Evolutionary conservation across 768 basidiomycete species (phyloP).

Genomic region (Tricholoma bakamatsutake): DNA sequence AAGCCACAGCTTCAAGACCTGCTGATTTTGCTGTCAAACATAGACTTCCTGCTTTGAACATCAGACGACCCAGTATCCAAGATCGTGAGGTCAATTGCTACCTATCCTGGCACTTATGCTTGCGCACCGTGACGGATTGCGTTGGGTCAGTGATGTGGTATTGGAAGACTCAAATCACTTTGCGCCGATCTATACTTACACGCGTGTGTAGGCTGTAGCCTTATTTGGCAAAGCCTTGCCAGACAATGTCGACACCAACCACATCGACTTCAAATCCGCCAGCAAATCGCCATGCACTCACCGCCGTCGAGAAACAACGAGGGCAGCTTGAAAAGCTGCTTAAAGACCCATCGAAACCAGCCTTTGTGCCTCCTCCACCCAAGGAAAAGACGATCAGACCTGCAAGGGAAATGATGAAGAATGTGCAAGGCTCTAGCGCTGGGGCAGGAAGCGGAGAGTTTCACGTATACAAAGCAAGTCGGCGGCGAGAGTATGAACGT

Average conservation of each 20-base stretch:
- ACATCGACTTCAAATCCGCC: slow-evolving; percentile 24
- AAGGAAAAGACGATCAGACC: slow-evolving; percentile 80
- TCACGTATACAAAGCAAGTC: slow-evolving; percentile 95
- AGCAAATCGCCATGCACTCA: slow-evolving; percentile 42
- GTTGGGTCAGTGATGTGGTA: no score
- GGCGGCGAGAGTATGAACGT: slow-evolving; percentile 93
- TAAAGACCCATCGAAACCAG: slow-evolving; percentile 83
- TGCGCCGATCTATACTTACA: no score
- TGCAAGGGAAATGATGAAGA: slow-evolving; percentile 97
- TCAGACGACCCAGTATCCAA: no score
- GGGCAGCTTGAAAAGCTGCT: slow-evolving; percentile 81
- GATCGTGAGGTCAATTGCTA: no score
- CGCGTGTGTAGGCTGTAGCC: not conserved
- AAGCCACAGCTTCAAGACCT: not conserved
- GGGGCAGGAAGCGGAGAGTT: slow-evolving; percentile 98
- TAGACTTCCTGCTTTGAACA: no score
- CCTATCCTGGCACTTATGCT: no score
- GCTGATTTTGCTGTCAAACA: not conserved
- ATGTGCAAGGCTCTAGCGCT: slow-evolving; percentile 95
- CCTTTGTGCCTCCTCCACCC: slow-evolving; percentile 70
- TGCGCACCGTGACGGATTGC: no score
- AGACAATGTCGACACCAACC: slow-evolving; percentile 7
- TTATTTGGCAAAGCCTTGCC: not conserved
- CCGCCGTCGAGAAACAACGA: slow-evolving; percentile 47
- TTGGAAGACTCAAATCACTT: no score